Base-by-base conservation (phyloP, 2,329 filamentous ascomycete species). In the Simplicillium aogashimaense region DNA sequence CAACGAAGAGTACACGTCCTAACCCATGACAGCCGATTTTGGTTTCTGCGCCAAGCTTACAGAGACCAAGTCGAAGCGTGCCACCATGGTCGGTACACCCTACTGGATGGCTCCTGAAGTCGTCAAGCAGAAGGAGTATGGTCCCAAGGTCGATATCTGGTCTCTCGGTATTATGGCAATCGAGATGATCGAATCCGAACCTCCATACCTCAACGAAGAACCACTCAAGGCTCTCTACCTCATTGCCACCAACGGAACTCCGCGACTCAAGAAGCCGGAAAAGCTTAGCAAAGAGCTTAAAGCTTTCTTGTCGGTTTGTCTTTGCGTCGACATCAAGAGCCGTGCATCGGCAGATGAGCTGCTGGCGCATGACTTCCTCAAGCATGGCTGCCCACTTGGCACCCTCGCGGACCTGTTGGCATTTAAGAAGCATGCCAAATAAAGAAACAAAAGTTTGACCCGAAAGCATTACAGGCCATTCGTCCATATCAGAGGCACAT, bases 81-180 rank as follows among this genome's bases (percentile, higher is more conserved):
- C 90, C 34, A 98, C 92, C 43, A 97, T 98, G 92, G 92, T 98
- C 41, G 92, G 92, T 48, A 98, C 92, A 29, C 92, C 92, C 13
- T 98, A 97, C 72, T 98, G 92, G 92, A 98, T 98, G 92, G 92
- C 92, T 8, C 92, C 92, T 30, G 92, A 98, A 64, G 92, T 98
- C 35, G 92, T 98, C 59, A 97, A 97, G 69, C 92, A 97, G 62
- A 97, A 97, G 69, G 90, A 95, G 63, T 98, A 98, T 56, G 92
- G 90, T 31, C 85, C 86, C 57, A 97, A 97, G 72, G 92, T 97
- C 47, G 92, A 98, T 58, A 95, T 97, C 57, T 98, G 92, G 92
- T 95, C 89, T 25, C 70, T 98, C 46, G 92, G 92, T 56, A 98
- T 98, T 66, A 98, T 97, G 92, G 90, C 92, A 17, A 97, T 98